Evolutionary conservation across 2,329 filamentous ascomycete genomes (phyloP), one percentile per base, ranked within the genome.

Genomic region (Ilyonectria destructans): DNA sequence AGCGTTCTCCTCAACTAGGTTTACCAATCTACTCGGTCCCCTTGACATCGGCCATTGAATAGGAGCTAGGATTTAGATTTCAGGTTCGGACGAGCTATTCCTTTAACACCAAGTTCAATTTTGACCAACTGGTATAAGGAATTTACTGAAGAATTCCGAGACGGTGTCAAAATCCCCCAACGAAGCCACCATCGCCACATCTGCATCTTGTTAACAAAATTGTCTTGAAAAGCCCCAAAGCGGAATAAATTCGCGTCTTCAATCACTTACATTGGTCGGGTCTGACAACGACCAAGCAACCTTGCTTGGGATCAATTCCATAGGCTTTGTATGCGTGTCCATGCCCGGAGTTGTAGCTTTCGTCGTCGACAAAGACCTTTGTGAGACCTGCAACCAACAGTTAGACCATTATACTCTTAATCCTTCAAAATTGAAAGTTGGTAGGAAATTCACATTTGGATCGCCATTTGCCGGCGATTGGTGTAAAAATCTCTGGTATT

Each of bases 181-280:
- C 3, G 3, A 1, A 7, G 61, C n/a, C 2, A 73, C n/a, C 1
- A 21, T 55, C 4, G 68, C 65, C 1, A 71, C 37, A 37, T 73
- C 70, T 72, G 3, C 0, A 3, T 1, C 0, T 0, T 0, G 1
- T 15, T 69, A 13, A 62, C 54, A n/a, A 19, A 4, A 9, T 19
- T 4, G 23, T 15, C 10, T 4, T 2, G 12, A n/a, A 5, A 6
- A 13, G 4, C 19, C 6, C 10, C 2, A n/a, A 35, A 7, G 26
- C 2, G 10, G 17, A 51, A n/a, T 7, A 6, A 9, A 33, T 15
- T 15, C 5, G 8, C 10, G 49, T 52, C 29, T 15, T 12, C 7
- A 19, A 12, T 4, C 26, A 60, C 72, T 66, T 40, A 75, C 74
- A 74, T 13, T 69, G 29, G 12, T 75, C 74, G 0, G 74, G 74